Evolutionary conservation across 768 basidiomycete genomes (phyloP), one percentile per base, ranked within the genome.

Genomic region (Obba rivulosa): DNA sequence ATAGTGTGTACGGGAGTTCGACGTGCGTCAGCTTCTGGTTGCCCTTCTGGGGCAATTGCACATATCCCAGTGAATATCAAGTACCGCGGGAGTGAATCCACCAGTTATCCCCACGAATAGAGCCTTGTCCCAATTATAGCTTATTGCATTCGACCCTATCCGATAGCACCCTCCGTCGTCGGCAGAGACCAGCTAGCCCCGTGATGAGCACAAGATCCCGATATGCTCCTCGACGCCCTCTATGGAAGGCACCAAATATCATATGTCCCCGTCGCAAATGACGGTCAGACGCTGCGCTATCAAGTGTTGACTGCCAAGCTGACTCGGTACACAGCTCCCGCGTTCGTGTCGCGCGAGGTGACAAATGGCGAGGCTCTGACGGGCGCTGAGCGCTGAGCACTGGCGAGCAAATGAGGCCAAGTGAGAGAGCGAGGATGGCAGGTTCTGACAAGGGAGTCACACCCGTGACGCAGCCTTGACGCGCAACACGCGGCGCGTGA

Each of bases 161-260:
- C 5, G 28, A 31, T 31, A 13, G 28, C 5, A 31, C 7, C 28
- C 44, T 57, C 41, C 53, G 52, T 55, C 51, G 59, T 54, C 56
- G 53, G 55, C 49, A 52, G 49, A 49, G 56, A 50, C 42, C 34
- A 13, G 41, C 50, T 54, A 56, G 51, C 54, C 53, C 45, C 54
- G 57, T 51, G 54, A 49, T 51, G 51, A 22, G 24, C 37, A 34
- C 22, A 28, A 17, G 25, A 44, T 45, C 41, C 44, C 49, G 52
- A 48, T 40, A 45, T 52, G 36, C 43, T 37, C 25, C 42, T 49
- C 49, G 34, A 40, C 45, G 16, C 34, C 24, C 37, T 37, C 21
- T 40, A 41, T 42, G 28, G 7, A 31, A 31, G 7, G 28, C 28
- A 31, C 28, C 28, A 13, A 31, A 35, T 41, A 40, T 46, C 45